A percentile compares a stretch with the other conserved stretches of the same genome.
Conservation (phyloP, 768 basidiomycete species). For the Hericium erinaceus region DNA sequence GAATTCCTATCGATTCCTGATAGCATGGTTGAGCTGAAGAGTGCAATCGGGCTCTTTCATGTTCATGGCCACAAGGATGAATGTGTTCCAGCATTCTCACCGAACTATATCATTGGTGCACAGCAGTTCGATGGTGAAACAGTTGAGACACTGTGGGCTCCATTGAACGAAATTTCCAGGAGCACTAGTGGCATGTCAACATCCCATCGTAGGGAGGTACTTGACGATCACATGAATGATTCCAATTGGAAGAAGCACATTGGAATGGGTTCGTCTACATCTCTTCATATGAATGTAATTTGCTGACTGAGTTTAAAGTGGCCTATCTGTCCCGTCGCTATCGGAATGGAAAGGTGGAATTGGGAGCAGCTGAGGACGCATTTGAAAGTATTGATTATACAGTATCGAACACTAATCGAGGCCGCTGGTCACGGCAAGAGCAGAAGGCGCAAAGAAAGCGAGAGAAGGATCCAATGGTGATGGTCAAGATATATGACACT, state of each 20-base stretch:
- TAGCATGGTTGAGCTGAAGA: not conserved
- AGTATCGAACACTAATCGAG: not conserved
- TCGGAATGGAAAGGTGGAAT: not conserved
- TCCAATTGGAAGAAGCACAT: conserved; percentile 26
- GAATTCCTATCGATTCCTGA: not conserved
- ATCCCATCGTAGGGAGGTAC: conserved; percentile 15
- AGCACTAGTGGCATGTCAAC: conserved; percentile 16
- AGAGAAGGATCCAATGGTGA: not conserved
- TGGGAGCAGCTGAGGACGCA: too few species aligned
- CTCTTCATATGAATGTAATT: not conserved
- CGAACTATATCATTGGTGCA: conserved; percentile 20
- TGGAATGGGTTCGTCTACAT: conserved; percentile 12
- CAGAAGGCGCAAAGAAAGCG: not conserved
- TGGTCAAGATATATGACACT: not conserved
- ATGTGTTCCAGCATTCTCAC: conserved; percentile 19
- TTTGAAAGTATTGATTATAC: not conserved
- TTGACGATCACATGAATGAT: conserved; percentile 25
- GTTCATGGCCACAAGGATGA: conserved; percentile 20
- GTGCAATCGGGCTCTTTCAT: conserved; percentile 22
- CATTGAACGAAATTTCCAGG: conserved; percentile 19
- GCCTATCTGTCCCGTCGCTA: not conserved
- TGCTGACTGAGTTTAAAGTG: not conserved
- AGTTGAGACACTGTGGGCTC: conserved; percentile 25
- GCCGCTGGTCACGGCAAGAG: not conserved
- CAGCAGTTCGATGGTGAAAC: conserved; percentile 25